These are phyloP conservation scores for Colletotrichum lindemuthianum DNA, from an alignment of 2,329 filamentous ascomycete genomes.

Conservation along the genomic window DNA sequence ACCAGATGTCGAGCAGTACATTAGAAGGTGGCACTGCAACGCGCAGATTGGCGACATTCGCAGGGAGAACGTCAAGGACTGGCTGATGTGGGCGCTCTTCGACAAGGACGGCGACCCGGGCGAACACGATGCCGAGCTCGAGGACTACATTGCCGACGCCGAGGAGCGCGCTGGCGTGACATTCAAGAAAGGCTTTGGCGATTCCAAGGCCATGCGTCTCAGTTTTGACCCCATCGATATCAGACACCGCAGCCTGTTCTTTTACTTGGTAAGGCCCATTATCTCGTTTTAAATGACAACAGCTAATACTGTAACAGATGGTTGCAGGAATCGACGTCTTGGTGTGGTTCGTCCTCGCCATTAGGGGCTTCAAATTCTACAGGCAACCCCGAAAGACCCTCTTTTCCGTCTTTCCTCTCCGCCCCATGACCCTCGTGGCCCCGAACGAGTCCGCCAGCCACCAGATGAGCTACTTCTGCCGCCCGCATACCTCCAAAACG, in stretches of 20 bases:
- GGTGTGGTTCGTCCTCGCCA: conserved; percentile 56
- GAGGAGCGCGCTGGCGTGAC: conserved; percentile 62
- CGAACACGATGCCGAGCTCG: conserved; percentile 52
- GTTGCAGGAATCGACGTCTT: conserved; percentile 57
- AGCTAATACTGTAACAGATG: conserved; percentile 41
- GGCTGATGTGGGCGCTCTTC: conserved; percentile 75
- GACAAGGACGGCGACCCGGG: conserved; percentile 56
- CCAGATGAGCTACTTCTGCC: conserved; percentile 72
- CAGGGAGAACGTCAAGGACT: conserved; percentile 74
- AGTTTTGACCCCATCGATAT: conserved; percentile 72
- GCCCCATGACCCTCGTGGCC: conserved; percentile 60
- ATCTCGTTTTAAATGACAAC: conserved; percentile 42
- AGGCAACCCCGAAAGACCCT: conserved; percentile 46
- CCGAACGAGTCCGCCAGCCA: conserved; percentile 57
- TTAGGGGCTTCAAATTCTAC: conserved; percentile 63
- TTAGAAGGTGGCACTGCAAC: conserved; percentile 74
- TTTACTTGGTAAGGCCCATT: conserved; percentile 62
- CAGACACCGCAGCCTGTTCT: conserved; percentile 69
- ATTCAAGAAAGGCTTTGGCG: conserved; percentile 65
- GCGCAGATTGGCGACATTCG: conserved; percentile 66
- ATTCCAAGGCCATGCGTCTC: conserved; percentile 67
- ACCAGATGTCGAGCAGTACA: conserved; percentile 64
- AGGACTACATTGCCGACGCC: conserved; percentile 59
- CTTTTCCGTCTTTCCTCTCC: conserved; percentile 66
- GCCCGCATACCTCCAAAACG: conserved; percentile 67